phyloP scores from a whole-genome alignment of 148 eudicot species.

The Mesembryanthemum crystallinum region DNA sequence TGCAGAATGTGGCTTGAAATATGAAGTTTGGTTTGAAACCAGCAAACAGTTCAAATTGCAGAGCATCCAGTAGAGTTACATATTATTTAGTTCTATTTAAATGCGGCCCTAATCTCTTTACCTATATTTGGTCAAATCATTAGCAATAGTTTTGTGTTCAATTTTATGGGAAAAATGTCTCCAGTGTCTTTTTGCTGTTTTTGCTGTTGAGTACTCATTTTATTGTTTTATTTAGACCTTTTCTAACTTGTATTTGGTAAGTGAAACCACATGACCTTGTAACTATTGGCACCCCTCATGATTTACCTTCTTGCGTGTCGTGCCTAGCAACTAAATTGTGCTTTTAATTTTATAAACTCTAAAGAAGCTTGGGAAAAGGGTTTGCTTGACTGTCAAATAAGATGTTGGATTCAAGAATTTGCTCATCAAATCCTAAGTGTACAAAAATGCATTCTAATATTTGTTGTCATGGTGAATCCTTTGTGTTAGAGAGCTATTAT shows the following conservation, averaged over 20 bases:
- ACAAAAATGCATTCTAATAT: neutral
- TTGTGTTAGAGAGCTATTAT: no score
- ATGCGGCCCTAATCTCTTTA: neutral
- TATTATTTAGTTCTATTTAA: no score
- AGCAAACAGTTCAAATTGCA: neutral
- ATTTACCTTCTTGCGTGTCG: no score
- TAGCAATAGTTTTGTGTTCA: neutral
- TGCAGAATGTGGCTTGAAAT: neutral
- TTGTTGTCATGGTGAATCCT: neutral
- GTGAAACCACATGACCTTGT: no score
- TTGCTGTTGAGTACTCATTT: neutral
- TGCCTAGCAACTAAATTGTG: no score
- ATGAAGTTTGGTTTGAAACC: neutral
- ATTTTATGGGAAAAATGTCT: neutral
- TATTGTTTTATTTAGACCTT: neutral
- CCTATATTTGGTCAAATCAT: neutral
- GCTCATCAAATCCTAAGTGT: no score
- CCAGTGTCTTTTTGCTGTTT: slow-evolving; percentile 2
- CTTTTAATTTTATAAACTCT: no score
- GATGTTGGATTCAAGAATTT: no score
- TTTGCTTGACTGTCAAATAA: no score
- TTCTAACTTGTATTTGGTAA: no score
- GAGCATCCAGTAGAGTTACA: neutral
- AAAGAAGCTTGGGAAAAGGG: no score
- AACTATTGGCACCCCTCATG: no score